Percentiles rank a stretch among this genome's conserved stretches.
phyloP scores from a whole-genome alignment of 2,329 filamentous ascomycete species.

The Fusarium odoratissimum region DNA sequence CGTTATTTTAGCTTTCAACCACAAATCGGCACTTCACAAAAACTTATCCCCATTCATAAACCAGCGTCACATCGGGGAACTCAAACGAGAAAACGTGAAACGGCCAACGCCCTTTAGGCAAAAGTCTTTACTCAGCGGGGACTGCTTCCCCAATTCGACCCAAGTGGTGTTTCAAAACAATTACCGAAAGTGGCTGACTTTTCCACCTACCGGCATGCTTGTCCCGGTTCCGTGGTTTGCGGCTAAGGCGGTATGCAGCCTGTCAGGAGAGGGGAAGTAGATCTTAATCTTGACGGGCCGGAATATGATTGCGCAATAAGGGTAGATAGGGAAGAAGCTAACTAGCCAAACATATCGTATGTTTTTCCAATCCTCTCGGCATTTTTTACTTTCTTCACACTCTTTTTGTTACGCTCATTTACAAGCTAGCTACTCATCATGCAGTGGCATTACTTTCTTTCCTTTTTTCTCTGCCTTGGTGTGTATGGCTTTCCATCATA shows the following conservation, averaged over 20 bases:
- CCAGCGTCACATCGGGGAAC: not conserved
- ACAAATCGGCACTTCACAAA: not conserved
- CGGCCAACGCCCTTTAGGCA: not conserved
- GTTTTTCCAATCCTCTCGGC: constrained; percentile 10
- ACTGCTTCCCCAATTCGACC: not conserved
- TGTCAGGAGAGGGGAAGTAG: not conserved
- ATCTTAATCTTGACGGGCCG: constrained; percentile 5
- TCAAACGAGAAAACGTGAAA: not conserved
- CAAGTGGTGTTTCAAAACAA: not conserved
- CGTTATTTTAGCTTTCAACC: not conserved
- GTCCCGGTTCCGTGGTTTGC: not conserved
- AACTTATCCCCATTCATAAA: not conserved
- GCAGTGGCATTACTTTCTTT: constrained; percentile 13
- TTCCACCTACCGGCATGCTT: not conserved
- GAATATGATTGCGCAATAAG: not conserved
- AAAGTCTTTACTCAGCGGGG: not conserved
- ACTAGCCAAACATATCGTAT: constrained; percentile 1
- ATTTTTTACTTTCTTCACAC: not conserved
- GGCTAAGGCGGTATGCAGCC: not conserved
- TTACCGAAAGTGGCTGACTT: not conserved
- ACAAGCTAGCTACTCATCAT: not conserved
- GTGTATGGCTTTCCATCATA: constrained; percentile 5
- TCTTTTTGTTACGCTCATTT: not conserved
- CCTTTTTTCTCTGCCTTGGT: not conserved
- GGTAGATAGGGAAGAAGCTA: not conserved